Percentiles rank a stretch among this genome's conserved stretches.
Conservation (phyloP, 495 filamentous ascomycete species). For the Aspergillus hancockii region DNA sequence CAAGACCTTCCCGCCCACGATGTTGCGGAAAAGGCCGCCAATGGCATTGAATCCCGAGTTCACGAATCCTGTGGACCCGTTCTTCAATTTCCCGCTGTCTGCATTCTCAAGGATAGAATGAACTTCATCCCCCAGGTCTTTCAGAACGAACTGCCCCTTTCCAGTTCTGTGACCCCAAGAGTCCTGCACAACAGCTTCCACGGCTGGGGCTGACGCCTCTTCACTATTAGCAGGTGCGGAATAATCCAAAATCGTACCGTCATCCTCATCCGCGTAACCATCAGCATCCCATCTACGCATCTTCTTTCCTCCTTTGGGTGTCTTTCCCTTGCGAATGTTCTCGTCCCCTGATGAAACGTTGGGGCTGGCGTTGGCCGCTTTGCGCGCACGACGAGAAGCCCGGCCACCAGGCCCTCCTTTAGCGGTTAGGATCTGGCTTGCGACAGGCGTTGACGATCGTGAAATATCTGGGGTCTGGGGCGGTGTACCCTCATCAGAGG, state of each 20-base stretch:
- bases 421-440: constrained; percentile 65
- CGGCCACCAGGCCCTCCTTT: constrained; percentile 71
- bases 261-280: constrained; percentile 84
- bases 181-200: constrained; percentile 74
- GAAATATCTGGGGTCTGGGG: constrained; percentile 74
- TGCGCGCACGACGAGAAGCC: constrained; percentile 79
- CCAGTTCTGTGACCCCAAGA: constrained; percentile 81
- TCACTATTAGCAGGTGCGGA: constrained; percentile 63
- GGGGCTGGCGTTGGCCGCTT: constrained; percentile 64
- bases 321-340: constrained; percentile 57
- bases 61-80: constrained; percentile 61
- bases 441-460: constrained; percentile 72
- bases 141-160: constrained; percentile 91
- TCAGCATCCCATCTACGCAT: constrained; percentile 89
- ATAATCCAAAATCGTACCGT: constrained; percentile 81
- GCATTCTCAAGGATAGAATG: constrained; percentile 78
- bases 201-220: constrained; percentile 48
- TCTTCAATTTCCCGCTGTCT: constrained; percentile 60
- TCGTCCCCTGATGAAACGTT: constrained; percentile 86
- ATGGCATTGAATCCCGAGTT: constrained; percentile 77
- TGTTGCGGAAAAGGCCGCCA: constrained; percentile 85
- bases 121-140: constrained; percentile 91
- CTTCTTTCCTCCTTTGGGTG: constrained; percentile 69
- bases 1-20: constrained; percentile 89
- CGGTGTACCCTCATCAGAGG: constrained; percentile 58